Evolutionary conservation across 306 rosid genomes (phyloP), one percentile per base, ranked within the genome.

Genomic region (Calophaca sinica): DNA sequence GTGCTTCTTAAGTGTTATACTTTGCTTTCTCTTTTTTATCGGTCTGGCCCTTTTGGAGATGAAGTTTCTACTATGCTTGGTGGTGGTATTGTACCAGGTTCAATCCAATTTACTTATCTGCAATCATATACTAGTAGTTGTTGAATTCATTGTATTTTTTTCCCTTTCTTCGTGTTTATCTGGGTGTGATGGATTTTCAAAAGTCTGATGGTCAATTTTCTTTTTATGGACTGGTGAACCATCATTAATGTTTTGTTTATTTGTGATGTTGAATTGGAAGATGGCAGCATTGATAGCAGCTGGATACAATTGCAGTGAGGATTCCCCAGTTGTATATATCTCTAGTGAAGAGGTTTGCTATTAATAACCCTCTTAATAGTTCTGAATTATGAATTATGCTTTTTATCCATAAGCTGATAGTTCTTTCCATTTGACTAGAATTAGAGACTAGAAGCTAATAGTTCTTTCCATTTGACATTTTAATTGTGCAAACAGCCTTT

Each of bases 1-100:
- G 64, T 31, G 49, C 28, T 64, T 64, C 52, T 57, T 35, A 46
- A 60, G 44, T 52, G 9, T 63, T 51, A 75, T 69, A 63, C 52
- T 49, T 60, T 58, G 74, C 35, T 10, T 77, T 64, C 58, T 59
- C 58, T 72, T 51, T 76, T 67, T n/a, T 86, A 74, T 62, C 83
- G 98, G 86, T 58, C 75, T 70, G 98, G 98, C 39, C 60, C 72
- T 50, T 82, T 94, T 55, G 98, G 97, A 75, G 42, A 54, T 69
- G 98, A 94, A 84, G 86, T 94, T 73, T 82, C 89, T 8, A 83
- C 79, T 32, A 96, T 94, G 76, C 97, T 94, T 71, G 97, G 98
- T 42, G 98, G 98, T 67, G 98, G 98, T 61, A 84, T 94, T 81
- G 96, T 94, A 9, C 98, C 94, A 88, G 98, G 98, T 94, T 67